These are phyloP conservation scores for Plasmodium berghei DNA, from an alignment of 169 alveolate genomes.

Conservation along the genomic window DNA sequence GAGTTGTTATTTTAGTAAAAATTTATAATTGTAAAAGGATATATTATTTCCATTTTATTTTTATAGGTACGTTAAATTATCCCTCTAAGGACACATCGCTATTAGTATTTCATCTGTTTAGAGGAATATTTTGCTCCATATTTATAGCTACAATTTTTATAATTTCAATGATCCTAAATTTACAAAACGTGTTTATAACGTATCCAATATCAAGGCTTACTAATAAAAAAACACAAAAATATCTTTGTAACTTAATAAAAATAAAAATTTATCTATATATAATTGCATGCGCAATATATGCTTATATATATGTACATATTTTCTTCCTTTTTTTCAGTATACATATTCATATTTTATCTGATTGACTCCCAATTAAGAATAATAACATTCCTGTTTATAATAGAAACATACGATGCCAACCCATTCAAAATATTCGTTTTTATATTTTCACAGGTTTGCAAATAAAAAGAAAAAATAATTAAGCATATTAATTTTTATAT, in stretches of 20 bases:
- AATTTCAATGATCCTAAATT: conserved; percentile 47
- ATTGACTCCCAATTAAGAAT: conserved; percentile 74
- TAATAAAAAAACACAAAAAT: conserved; percentile 56
- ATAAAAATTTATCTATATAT: conserved; percentile 1
- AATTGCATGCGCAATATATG: background rate
- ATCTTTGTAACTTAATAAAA: conserved; percentile 30
- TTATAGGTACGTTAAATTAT: conserved; percentile 56
- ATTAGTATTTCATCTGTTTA: conserved; percentile 50
- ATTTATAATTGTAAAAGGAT: background rate
- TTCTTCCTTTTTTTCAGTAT: conserved; percentile 37
- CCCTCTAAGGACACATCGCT: conserved; percentile 56
- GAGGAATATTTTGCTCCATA: conserved; percentile 67
- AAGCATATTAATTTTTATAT: background rate
- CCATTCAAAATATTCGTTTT: conserved; percentile 74
- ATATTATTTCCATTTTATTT: background rate
- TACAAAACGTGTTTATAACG: conserved; percentile 60
- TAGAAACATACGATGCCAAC: conserved; percentile 70
- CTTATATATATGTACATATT: background rate
- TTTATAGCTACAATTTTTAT: conserved; percentile 58
- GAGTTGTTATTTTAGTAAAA: background rate
- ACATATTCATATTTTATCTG: conserved; percentile 54
- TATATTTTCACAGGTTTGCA: conserved; percentile 60
- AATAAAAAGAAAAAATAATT: conserved; percentile 1
- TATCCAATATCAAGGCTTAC: conserved; percentile 44
- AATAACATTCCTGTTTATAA: conserved; percentile 69